phyloP scores from a whole-genome alignment of 441 rosid genomes.

The Aquilaria agallochum region DNA sequence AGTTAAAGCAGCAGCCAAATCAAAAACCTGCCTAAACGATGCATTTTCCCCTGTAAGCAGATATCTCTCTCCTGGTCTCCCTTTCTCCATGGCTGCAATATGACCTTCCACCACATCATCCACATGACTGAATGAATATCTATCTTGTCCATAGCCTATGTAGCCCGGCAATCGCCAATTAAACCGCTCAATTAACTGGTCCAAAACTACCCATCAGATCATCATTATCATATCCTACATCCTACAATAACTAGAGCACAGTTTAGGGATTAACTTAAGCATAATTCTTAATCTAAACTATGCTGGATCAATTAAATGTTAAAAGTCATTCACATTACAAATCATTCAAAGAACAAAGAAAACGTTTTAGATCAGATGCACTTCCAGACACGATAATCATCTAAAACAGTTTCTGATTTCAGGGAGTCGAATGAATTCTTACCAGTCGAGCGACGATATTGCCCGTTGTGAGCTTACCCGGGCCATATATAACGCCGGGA shows the following conservation, averaged over 20 bases:
- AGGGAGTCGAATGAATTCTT: slow-evolving; percentile 13
- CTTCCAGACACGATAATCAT: too few relatives aligned
- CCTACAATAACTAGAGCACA: too few relatives aligned
- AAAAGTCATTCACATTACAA: too few relatives aligned
- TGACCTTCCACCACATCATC: slow-evolving; percentile 88
- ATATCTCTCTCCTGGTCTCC: slow-evolving; percentile 68
- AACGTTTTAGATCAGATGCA: too few relatives aligned
- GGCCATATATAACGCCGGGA: slow-evolving; percentile 87
- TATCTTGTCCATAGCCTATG: slow-evolving; percentile 68
- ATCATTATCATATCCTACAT: background rate
- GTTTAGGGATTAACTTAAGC: too few relatives aligned
- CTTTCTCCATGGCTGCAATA: slow-evolving; percentile 69
- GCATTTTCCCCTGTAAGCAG: slow-evolving; percentile 87
- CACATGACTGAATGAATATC: slow-evolving; percentile 68
- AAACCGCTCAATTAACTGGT: slow-evolving; percentile 77
- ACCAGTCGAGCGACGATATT: slow-evolving; percentile 75
- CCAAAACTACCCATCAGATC: slow-evolving; percentile 4
- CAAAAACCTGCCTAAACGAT: slow-evolving; percentile 62
- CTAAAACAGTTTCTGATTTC: slow-evolving; percentile 1
- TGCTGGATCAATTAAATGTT: too few relatives aligned
- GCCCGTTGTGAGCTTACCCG: slow-evolving; percentile 78
- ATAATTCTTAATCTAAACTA: too few relatives aligned
- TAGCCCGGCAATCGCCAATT: slow-evolving; percentile 88
- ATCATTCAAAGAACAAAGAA: background rate
- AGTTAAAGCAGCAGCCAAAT: slow-evolving; percentile 70